Percentiles rank a stretch among this genome's conserved stretches.
Conservation (phyloP, 1,284 basidiomycete species). For the Hypsizygus ulmarius region DNA sequence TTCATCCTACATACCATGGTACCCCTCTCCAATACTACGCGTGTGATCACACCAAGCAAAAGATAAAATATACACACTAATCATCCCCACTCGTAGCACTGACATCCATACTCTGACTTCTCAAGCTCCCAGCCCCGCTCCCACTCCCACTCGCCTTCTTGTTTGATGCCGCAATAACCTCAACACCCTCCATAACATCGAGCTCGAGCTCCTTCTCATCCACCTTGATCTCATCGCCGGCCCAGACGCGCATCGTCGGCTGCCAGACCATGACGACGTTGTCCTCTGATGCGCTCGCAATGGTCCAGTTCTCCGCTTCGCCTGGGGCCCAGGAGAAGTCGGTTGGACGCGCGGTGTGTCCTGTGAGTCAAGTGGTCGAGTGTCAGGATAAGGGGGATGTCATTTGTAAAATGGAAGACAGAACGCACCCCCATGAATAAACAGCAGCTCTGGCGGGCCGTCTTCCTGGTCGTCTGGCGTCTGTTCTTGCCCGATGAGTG, state of each 20-base stretch:
- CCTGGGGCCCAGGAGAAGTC: slow-evolving; percentile 87
- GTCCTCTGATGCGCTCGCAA: slow-evolving; percentile 79
- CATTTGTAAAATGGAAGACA: neutral
- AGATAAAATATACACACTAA: slow-evolving; percentile 23
- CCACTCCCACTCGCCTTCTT: slow-evolving; percentile 29
- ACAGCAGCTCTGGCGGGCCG: slow-evolving; percentile 91
- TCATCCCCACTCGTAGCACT: slow-evolving; percentile 37
- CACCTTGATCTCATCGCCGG: slow-evolving; percentile 75
- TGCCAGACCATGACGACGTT: slow-evolving; percentile 89
- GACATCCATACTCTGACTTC: slow-evolving; percentile 56
- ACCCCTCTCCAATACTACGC: neutral
- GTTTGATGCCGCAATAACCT: slow-evolving; percentile 34
- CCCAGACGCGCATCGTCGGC: slow-evolving; percentile 85
- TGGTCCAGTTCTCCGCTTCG: slow-evolving; percentile 72
- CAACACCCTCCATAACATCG: slow-evolving; percentile 74
- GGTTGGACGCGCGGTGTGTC: slow-evolving; percentile 77
- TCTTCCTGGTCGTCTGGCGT: slow-evolving; percentile 98
- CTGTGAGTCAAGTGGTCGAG: slow-evolving; percentile 31
- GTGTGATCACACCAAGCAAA: slow-evolving; percentile 5
- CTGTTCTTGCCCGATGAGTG: slow-evolving; percentile 92
- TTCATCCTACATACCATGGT: slow-evolving; percentile 3
- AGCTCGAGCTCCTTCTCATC: slow-evolving; percentile 76
- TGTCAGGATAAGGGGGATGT: neutral
- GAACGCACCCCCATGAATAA: slow-evolving; percentile 81
- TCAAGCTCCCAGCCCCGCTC: slow-evolving; percentile 30